Base-by-base conservation (phyloP, 2,329 filamentous ascomycete genomes). In the Talaromyces funiculosus region DNA sequence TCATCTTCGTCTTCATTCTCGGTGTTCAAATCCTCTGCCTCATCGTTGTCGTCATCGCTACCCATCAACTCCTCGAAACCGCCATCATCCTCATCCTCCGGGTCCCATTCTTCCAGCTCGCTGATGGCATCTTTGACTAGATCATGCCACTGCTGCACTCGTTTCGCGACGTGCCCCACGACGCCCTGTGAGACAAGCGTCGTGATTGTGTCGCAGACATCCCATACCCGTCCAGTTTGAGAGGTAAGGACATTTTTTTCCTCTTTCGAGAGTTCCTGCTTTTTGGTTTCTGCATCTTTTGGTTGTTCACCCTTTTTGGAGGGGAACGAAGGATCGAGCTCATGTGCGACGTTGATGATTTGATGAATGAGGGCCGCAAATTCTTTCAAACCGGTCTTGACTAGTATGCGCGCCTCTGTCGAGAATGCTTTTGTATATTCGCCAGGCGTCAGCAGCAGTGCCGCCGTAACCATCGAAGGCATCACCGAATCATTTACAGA, bases 91-190 rank as follows among this genome's bases (percentile, higher is more conserved):
- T 83, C 81, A 9, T 84, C 82, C 67, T 91, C 88, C 1, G 91
- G 89, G 20, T 87, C 86, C 91, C 92, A 97, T 67, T 93, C 90
- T 71, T 91, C 90, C 65, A 97, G 74, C 76, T 97, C 93, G 64
- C 90, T 85, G 66, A 95, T 84, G 0, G 91, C 89, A 76, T 97
- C 93, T 67, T 90, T 84, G 24, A 97, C 78, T 2, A 89, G 84
- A 60, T 90, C 90, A 42, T 86, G 80, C 75, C 88, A 90, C 71
- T 92, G 82, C 66, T 90, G 85, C 1, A 88, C 88, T 70, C 88
- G 92, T 65, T 82, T 80, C 0, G 89, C 81, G 51, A 93, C 81
- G 61, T 92, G 79, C 0, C 88, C 90, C 0, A 83, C 84, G 4
- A 95, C 82, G 0, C 91, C 92, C 24, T 86, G 76, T 5, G 80